These are phyloP conservation scores for Microbotryum saponariae DNA, from an alignment of 1,284 basidiomycete species.

Conservation along the genomic window DNA sequence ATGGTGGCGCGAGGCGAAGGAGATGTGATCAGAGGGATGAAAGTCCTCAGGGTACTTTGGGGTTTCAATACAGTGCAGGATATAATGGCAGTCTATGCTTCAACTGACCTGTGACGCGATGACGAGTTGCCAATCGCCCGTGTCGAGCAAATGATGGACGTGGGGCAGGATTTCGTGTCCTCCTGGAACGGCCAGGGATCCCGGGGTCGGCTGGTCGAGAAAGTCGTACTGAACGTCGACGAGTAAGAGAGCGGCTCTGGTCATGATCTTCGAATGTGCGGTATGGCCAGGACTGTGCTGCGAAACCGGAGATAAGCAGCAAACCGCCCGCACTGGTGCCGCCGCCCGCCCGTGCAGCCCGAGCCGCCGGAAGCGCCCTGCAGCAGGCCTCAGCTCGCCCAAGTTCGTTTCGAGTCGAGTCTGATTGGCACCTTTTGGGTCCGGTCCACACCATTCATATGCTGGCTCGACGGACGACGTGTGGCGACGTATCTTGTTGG, in stretches of 20 bases:
- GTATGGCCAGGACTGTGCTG: background rate
- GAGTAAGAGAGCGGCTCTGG: constrained; percentile 15
- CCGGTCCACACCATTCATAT: too few relatives aligned
- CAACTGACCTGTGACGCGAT: constrained; percentile 47
- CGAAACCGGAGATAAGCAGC: too few relatives aligned
- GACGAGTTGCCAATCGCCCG: constrained; percentile 48
- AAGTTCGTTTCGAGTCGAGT: too few relatives aligned
- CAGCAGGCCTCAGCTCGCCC: too few relatives aligned
- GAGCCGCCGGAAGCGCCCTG: too few relatives aligned
- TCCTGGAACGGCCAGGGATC: constrained; percentile 50
- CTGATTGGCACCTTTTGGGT: too few relatives aligned
- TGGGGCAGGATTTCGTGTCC: constrained; percentile 48
- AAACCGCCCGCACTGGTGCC: too few relatives aligned
- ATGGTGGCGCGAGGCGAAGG: constrained; percentile 54
- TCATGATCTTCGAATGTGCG: background rate
- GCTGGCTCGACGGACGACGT: too few relatives aligned
- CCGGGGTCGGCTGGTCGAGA: constrained; percentile 48
- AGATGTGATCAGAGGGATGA: constrained; percentile 56
- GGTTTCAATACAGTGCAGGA: too few relatives aligned
- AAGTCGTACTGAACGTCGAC: constrained; percentile 58
- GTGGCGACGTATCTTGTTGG: too few relatives aligned
- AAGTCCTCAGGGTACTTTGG: constrained; percentile 36
- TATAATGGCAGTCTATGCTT: too few relatives aligned
- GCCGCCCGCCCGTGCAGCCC: too few relatives aligned
- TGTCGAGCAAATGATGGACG: constrained; percentile 47